Percentiles rank a stretch among this genome's conserved stretches.
Conservation (phyloP, 2,329 filamentous ascomycete species). For the Fusarium austroafricanum region DNA sequence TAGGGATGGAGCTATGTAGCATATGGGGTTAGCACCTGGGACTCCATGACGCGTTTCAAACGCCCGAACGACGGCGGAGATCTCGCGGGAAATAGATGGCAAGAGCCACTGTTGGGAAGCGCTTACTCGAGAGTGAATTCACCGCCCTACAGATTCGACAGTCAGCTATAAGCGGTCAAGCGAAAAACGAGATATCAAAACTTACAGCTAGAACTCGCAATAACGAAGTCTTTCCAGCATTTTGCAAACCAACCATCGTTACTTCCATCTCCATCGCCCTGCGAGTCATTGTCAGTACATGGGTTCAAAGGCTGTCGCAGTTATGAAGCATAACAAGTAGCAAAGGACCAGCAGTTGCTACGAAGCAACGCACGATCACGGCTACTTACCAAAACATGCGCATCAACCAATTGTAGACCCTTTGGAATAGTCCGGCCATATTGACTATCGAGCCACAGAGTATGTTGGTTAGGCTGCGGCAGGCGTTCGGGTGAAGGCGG, state of each 20-base stretch:
- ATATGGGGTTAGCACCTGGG: constrained; percentile 53
- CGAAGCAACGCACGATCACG: constrained; percentile 14
- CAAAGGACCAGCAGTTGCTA: constrained; percentile 11
- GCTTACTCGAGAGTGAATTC: constrained; percentile 99
- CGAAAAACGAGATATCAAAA: constrained; percentile 25
- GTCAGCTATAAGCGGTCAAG: constrained; percentile 39
- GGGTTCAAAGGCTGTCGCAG: constrained; percentile 31
- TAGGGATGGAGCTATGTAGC: constrained; percentile 87
- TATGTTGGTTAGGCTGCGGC: constrained; percentile 37
- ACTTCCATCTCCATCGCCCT: constrained; percentile 99
- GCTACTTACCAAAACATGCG: constrained; percentile 90
- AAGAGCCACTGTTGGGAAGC: constrained; percentile 33
- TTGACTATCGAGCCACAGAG: constrained; percentile 44
- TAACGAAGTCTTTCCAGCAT: constrained; percentile 96
- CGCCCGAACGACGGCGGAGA: constrained; percentile 1
- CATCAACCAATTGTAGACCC: constrained; percentile 98
- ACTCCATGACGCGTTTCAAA: constrained; percentile 10
- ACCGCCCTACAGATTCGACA: constrained; percentile 74
- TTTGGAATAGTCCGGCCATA: constrained; percentile 93
- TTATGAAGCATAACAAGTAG: constrained; percentile 15
- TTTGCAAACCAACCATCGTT: constrained; percentile 98
- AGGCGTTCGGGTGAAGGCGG: constrained; percentile 45
- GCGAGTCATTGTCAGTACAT: constrained; percentile 41
- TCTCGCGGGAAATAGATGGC: constrained; percentile 21
- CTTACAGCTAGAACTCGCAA: constrained; percentile 94